Evolutionary conservation across 2,329 filamentous ascomycete species (phyloP), one percentile per base, ranked within the genome.

Genomic region (Plenodomus tracheiphilus): DNA sequence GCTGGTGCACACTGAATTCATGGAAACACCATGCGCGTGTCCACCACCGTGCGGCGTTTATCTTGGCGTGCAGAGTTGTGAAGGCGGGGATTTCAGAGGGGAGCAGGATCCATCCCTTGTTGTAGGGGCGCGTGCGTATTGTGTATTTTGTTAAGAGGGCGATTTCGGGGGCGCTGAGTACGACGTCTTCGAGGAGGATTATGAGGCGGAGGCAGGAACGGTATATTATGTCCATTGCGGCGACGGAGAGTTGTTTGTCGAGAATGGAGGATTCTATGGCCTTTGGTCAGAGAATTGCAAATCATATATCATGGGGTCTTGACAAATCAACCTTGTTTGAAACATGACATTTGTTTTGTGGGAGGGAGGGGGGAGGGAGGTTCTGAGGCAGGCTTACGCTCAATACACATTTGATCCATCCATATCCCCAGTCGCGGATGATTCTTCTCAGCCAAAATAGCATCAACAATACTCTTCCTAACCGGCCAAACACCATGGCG

Each of bases 381-480:
- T n/a, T n/a, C n/a, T n/a, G n/a, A n/a, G n/a, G n/a, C n/a, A n/a
- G n/a, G n/a, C n/a, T n/a, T n/a, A n/a, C n/a, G 52, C 3, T 56
- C 38, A 15, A 58, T 58, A 19, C 52, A 56, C 4, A 58, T 45
- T 34, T 58, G 55, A 16, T 58, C 55, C 39, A 58, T 58, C 55
- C 55, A 58, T 17, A 55, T 58, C 2, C 52, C 55, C 6, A 46
- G 44, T 5, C 54, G 46, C 11, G 46, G 46, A 21, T 58, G 54
- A 21, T 36, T 16, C 4, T 55, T 58, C 20, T 58, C 54, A 4
- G 36, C 16, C 16, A 58, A 21, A 2, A 55, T 53, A 2, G 54
- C 54, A 1, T 58, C 44, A 0, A 55, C 51, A n/a, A 58, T 47
- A 1, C 44, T 39, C 19, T 47, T 54, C 28, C 46, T 58, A 11